Conservation (phyloP, 2,329 filamentous ascomycete species). For the Xylariales sp. region DNA sequence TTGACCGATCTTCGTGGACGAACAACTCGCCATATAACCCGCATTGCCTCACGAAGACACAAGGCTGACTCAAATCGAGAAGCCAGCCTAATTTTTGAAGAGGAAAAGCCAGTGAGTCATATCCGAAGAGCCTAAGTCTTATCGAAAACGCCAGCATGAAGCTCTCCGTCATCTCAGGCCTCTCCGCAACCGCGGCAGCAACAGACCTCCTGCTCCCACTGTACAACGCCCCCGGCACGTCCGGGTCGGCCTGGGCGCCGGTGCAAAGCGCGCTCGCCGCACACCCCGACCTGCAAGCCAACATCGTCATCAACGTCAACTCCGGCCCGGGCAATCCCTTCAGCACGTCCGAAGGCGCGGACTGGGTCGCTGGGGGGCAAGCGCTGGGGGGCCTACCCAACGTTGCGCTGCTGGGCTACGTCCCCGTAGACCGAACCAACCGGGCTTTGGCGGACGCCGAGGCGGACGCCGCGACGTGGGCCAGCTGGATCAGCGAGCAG, state of each 20-base stretch:
- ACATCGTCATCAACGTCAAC: constrained; percentile 6
- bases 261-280: background rate
- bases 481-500: constrained; percentile 3
- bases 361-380: constrained; percentile 3
- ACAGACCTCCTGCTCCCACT: constrained; percentile 7
- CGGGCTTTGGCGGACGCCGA: background rate
- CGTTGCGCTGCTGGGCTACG: background rate
- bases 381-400: background rate
- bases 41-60: too few species aligned
- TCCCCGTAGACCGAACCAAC: background rate
- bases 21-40: too few species aligned
- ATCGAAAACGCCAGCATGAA: too few species aligned
- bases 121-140: too few species aligned
- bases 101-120: too few species aligned
- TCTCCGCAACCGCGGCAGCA: background rate
- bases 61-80: too few species aligned
- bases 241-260: constrained; percentile 3
- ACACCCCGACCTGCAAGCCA: constrained; percentile 1
- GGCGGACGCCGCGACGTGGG: constrained; percentile 8
- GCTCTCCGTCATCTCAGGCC: background rate
- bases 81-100: too few species aligned
- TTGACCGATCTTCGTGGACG: too few species aligned
- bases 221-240: constrained; percentile 6
- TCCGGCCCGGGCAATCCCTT: constrained; percentile 1
- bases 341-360: background rate